Percentiles rank a stretch among this genome's conserved stretches.
These are phyloP conservation scores for Castanea crenata DNA, from an alignment of 306 rosid species.

Conservation along the genomic window DNA sequence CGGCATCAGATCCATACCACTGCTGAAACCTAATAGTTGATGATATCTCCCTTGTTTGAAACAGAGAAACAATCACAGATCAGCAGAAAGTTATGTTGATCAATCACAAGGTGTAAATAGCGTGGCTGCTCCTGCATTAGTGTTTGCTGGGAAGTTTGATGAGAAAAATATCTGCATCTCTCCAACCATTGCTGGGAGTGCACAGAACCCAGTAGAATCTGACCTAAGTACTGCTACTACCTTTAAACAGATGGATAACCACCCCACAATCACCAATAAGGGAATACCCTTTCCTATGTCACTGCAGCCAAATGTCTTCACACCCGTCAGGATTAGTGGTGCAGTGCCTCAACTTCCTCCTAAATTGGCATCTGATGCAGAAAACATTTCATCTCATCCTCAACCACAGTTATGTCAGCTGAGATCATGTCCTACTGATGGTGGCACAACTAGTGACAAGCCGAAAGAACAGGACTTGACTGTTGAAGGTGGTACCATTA, in stretches of 20 bases:
- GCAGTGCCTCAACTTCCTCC: slow-evolving; percentile 50
- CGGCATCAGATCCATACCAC: background rate
- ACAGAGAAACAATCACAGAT: slow-evolving; percentile 67
- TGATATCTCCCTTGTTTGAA: slow-evolving; percentile 6
- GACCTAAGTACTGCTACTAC: slow-evolving; percentile 57
- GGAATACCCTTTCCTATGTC: slow-evolving; percentile 51
- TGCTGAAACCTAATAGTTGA: slow-evolving; percentile 18
- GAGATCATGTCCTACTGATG: slow-evolving; percentile 32
- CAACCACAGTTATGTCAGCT: slow-evolving; percentile 40
- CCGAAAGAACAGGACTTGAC: slow-evolving; percentile 75
- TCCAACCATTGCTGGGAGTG: slow-evolving; percentile 49
- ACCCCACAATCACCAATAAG: slow-evolving; percentile 47
- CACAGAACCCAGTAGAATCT: slow-evolving; percentile 49
- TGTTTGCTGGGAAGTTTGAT: slow-evolving; percentile 55
- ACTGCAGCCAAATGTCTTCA: slow-evolving; percentile 53
- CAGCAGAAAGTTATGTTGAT: slow-evolving; percentile 54
- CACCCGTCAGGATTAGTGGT: slow-evolving; percentile 40
- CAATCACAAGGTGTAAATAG: slow-evolving; percentile 48
- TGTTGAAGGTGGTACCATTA: slow-evolving; percentile 83
- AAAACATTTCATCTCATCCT: slow-evolving; percentile 42
- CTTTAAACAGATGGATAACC: slow-evolving; percentile 54
- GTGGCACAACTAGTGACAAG: slow-evolving; percentile 51
- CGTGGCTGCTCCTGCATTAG: slow-evolving; percentile 54
- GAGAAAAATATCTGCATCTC: slow-evolving; percentile 52
- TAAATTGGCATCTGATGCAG: slow-evolving; percentile 51